Evolutionary conservation across 768 basidiomycete genomes (phyloP).

Genomic region (Rhodotorula paludigena): DNA sequence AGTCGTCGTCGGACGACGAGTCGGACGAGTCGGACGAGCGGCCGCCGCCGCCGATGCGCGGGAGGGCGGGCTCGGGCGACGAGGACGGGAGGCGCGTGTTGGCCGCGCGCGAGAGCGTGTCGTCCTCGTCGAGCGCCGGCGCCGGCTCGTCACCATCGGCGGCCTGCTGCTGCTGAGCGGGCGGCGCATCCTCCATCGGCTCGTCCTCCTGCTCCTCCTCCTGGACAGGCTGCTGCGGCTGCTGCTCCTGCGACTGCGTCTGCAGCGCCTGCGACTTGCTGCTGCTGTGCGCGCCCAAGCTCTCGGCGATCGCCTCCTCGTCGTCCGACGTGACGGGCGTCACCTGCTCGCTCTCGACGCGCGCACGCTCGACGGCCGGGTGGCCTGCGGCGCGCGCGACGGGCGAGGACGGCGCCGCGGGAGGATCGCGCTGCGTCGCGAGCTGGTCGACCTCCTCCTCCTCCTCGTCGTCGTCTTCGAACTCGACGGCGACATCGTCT

Average conservation of each 20-base stretch:
- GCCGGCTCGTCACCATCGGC: neutral
- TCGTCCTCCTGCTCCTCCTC: too few relatives aligned
- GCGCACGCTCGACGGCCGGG: too few relatives aligned
- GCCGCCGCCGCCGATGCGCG: slow-evolving; percentile 12
- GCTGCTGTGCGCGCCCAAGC: too few relatives aligned
- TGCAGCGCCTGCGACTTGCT: too few relatives aligned
- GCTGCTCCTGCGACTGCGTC: too few relatives aligned
- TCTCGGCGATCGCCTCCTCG: too few relatives aligned
- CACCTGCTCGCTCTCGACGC: neutral
- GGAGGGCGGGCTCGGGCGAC: slow-evolving; percentile 26
- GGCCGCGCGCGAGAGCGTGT: slow-evolving; percentile 3
- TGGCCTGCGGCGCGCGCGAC: neutral
- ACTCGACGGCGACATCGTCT: neutral
- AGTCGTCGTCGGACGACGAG: slow-evolving; percentile 14
- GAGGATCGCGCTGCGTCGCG: neutral
- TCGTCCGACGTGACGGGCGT: neutral
- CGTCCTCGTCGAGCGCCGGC: neutral
- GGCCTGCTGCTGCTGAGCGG: neutral
- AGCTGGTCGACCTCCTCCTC: slow-evolving; percentile 13
- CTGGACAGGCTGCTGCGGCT: too few relatives aligned
- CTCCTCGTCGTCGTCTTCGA: neutral
- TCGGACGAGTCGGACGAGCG: slow-evolving; percentile 5
- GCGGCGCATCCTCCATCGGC: too few relatives aligned
- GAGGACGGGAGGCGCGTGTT: slow-evolving; percentile 14
- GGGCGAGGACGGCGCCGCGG: neutral